Evolutionary conservation across 2,329 filamentous ascomycete genomes (phyloP), one percentile per base, ranked within the genome.

Genomic region (Neospermospora avenae): DNA sequence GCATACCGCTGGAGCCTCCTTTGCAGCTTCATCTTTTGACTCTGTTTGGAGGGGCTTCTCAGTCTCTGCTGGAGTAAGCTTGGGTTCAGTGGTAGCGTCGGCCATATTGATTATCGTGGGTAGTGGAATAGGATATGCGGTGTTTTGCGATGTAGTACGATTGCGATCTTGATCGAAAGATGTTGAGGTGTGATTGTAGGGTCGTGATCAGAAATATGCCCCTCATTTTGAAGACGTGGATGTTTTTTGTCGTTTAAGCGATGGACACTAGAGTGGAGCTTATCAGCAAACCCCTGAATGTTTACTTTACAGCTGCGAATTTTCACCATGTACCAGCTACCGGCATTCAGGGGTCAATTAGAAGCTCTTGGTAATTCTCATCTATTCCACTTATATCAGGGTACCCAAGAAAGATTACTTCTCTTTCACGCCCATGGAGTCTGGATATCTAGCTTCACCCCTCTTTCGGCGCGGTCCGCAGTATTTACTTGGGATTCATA

Each of bases 11-110:
- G 63, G 55, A 54, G 66, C 60, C 28, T 67, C 65, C 62, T 68
- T 65, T 16, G 65, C 51, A 51, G 64, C 39, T n/a, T 61, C 63
- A 57, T 67, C 63, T 52, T 64, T 68, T 45, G 59, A 46, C 44
- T 63, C 61, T 37, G 42, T 58, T 20, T 65, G 57, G 42, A 59
- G 57, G 55, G 72, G 75, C 53, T 74, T 74, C 61, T 75, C 73
- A 18, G 76, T 78, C 73, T 78, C 76, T 59, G 75, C 74, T 65
- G 76, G 69, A 22, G 71, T 73, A 42, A 77, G 70, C 65, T 66
- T 66, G 53, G 68, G 65, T 56, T 75, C 69, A 67, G 74, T 74
- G 73, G 70, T 76, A 75, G 62, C 22, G 54, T 69, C 66, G 35
- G 66, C 62, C 65, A 68, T 67, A n/a, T 61, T 70, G 62, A 55